A percentile compares a stretch with the other conserved stretches of the same genome.
These are phyloP conservation scores for Phragmites australis DNA, from an alignment of 176 grass and related monocot species.

Conservation along the genomic window DNA sequence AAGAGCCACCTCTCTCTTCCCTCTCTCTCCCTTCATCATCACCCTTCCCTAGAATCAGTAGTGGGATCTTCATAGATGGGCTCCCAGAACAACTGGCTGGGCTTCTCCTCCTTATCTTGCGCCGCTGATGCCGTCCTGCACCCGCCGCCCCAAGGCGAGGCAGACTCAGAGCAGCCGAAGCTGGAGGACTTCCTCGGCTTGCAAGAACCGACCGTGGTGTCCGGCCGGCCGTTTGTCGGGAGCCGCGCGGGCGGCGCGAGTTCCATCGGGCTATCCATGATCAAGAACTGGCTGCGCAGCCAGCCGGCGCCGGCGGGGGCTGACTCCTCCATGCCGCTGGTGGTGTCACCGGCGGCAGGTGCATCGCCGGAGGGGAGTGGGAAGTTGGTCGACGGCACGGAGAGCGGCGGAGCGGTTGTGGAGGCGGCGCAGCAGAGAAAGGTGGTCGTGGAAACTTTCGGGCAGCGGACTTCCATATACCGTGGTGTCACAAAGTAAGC, in stretches of 20 bases:
- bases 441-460: conserved; percentile 63
- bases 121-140: background rate
- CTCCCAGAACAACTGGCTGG: conserved; percentile 69
- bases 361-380: conserved; percentile 33
- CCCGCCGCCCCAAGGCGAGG: conserved; percentile 10
- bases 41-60: conserved; percentile 19
- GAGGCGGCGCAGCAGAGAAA: conserved; percentile 45
- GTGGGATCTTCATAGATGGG: conserved; percentile 34
- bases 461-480: conserved; percentile 78
- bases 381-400: conserved; percentile 7
- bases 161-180: conserved; percentile 42
- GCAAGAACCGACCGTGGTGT: background rate
- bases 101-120: conserved; percentile 47
- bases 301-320: conserved; percentile 38
- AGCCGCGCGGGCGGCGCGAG: conserved; percentile 15
- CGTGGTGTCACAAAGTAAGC: conserved; percentile 70
- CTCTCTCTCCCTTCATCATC: background rate
- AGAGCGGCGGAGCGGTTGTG: background rate
- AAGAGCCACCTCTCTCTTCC: conserved; percentile 4
- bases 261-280: conserved; percentile 74
- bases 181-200: conserved; percentile 70
- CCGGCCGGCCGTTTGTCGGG: background rate
- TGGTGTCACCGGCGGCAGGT: background rate
- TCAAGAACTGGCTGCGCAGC: conserved; percentile 75
- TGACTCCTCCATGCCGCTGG: background rate